Evolutionary conservation across 345 rosid genomes (phyloP), one percentile per base, ranked within the genome.

Genomic region (Linum trigynum): DNA sequence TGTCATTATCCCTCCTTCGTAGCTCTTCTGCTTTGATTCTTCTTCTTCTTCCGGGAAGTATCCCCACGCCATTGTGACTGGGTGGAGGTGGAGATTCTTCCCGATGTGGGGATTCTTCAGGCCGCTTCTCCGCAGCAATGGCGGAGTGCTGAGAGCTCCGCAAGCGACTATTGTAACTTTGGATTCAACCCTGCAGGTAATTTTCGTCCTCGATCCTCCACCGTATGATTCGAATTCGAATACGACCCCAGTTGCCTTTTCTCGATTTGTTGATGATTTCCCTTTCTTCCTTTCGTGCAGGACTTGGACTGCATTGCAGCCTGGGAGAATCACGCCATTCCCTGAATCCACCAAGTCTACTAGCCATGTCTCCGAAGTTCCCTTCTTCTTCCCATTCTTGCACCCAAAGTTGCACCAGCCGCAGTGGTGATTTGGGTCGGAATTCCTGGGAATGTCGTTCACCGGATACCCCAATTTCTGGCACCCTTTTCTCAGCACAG

Each of bases 21-120:
- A 88, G 80, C 94, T 84, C 71, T 69, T 84, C 66, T 88, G 84
- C 50, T 63, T 70, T 1, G 55, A 2, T n/a, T 4, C 15, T 38
- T 43, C 23, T 0, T 61, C 3, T n/a, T 79, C 84, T 0, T n/a
- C n/a, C n/a, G 90, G 92, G 56, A 88, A 88, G 67, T 84, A 81
- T 39, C 96, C 97, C 96, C 97, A 91, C 7, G 87, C 88, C 94
- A 91, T 88, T 42, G 88, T 71, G 53, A 88, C 96, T 0, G 96
- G 94, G 71, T 91, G 97, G 65, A 88, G 80, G 72, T 78, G 88
- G 67, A 91, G 65, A 66, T 88, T 80, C 57, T 70, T 85, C 7
- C 96, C 96, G 14, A 91, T 88, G 77, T 82, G 82, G 0, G 71
- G 45, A 61, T 85, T 91, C 79, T 65, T 80, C 41, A 91, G 70